These are phyloP conservation scores for Sugiyamaella pinicola DNA, from an alignment of 1,139 yeast species.

Conservation along the genomic window DNA sequence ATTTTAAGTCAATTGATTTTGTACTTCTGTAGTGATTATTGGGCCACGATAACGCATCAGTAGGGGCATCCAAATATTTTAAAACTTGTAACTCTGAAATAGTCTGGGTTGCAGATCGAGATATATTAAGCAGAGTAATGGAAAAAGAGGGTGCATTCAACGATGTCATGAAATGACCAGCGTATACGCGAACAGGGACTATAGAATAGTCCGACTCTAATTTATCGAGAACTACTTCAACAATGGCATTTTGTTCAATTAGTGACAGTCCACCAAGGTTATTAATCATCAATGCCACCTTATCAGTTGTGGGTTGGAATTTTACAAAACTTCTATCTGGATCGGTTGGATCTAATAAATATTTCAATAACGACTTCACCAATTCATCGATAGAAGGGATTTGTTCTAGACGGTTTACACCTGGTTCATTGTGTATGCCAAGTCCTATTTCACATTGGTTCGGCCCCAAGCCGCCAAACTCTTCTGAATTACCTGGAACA, in stretches of 20 bases:
- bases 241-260: slow-evolving; percentile 48
- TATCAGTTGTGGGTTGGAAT: slow-evolving; percentile 40
- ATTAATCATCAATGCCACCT: slow-evolving; percentile 51
- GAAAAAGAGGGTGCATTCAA: slow-evolving; percentile 57
- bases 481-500: slow-evolving; percentile 51
- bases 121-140: slow-evolving; percentile 51
- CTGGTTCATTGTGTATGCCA: slow-evolving; percentile 60
- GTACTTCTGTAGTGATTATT: slow-evolving; percentile 23
- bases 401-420: slow-evolving; percentile 41
- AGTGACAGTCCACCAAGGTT: slow-evolving; percentile 57
- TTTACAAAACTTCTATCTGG: slow-evolving; percentile 50
- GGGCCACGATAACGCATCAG: slow-evolving; percentile 49
- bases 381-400: slow-evolving; percentile 51
- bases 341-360: slow-evolving; percentile 46
- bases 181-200: slow-evolving; percentile 48
- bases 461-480: slow-evolving; percentile 26
- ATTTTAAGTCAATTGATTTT: slow-evolving; percentile 23
- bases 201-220: slow-evolving; percentile 46
- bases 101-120: slow-evolving; percentile 42
- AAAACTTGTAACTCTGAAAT: slow-evolving; percentile 35
- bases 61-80: slow-evolving; percentile 46
- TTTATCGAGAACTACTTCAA: slow-evolving; percentile 42
- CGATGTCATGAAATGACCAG: slow-evolving; percentile 55
- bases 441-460: slow-evolving; percentile 49
- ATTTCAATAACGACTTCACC: slow-evolving; percentile 44